Conservation (phyloP, 2,329 filamentous ascomycete genomes). For the Aspergillus puulaauensis region DNA sequence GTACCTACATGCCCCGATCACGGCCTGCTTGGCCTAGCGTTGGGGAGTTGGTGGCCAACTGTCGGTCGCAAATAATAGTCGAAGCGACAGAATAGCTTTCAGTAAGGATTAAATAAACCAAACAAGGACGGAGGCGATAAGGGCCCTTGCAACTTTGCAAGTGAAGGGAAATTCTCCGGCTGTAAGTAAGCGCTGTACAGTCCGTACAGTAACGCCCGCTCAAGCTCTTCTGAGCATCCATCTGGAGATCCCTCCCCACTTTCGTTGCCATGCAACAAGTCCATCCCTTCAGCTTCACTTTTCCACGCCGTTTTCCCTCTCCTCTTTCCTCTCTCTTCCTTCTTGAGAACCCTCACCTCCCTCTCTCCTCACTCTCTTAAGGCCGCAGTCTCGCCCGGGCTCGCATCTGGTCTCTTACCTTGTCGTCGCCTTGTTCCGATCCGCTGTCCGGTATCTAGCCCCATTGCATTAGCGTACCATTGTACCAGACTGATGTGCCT, state of each 20-base stretch:
- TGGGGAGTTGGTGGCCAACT: too few relatives aligned
- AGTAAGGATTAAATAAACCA: neutral
- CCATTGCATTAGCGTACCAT: constrained; percentile 22
- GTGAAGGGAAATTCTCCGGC: neutral
- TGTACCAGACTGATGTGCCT: constrained; percentile 7
- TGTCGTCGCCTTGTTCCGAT: constrained; percentile 1
- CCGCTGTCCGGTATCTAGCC: constrained; percentile 21
- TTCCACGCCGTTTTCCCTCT: constrained; percentile 29
- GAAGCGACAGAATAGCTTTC: neutral
- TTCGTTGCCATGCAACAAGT: constrained; percentile 44
- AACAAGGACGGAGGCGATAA: neutral
- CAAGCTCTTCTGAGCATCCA: constrained; percentile 30
- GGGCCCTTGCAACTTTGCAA: neutral
- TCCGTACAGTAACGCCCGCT: constrained; percentile 11
- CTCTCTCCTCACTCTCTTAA: constrained; percentile 18
- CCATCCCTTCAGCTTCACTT: constrained; percentile 42
- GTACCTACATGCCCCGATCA: too few relatives aligned
- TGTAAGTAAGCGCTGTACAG: neutral
- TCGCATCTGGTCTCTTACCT: neutral
- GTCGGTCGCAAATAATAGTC: neutral
- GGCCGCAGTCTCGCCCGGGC: constrained; percentile 12
- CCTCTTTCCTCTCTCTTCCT: constrained; percentile 23
- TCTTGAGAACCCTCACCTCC: constrained; percentile 19
- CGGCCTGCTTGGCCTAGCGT: too few relatives aligned
- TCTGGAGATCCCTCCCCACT: constrained; percentile 42